Conservation (phyloP, 257 asterid species). For the Asclepias syriaca region DNA sequence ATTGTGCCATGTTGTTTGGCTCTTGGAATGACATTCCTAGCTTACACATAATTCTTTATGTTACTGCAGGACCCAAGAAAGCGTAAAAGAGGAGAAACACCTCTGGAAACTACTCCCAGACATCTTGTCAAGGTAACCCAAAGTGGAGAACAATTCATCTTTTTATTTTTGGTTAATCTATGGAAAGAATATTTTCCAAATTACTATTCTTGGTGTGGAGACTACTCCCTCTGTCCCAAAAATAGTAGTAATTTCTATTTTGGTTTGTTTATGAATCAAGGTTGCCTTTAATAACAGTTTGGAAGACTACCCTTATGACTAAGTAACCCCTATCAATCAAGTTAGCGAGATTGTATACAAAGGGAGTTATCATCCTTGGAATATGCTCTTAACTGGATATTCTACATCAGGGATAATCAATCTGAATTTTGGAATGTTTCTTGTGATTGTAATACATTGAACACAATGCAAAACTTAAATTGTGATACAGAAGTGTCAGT, state of each 20-base stretch:
- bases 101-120: constrained; percentile 60
- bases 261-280: too few relatives aligned
- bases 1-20: background rate
- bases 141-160: constrained; percentile 16
- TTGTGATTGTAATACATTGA: background rate
- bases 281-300: too few relatives aligned
- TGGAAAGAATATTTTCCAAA: background rate
- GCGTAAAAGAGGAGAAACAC: constrained; percentile 54
- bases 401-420: background rate
- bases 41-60: constrained; percentile 12
- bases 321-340: too few relatives aligned
- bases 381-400: constrained; percentile 2
- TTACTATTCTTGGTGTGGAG: background rate
- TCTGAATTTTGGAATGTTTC: background rate
- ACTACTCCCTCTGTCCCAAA: background rate
- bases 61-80: constrained; percentile 57
- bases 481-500: background rate
- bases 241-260: too few relatives aligned
- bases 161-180: constrained; percentile 1
- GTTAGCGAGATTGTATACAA: too few relatives aligned
- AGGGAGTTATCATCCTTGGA: background rate
- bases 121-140: constrained; percentile 45
- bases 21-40: constrained; percentile 4
- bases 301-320: too few relatives aligned
- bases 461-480: background rate